Evolutionary conservation across 2,329 filamentous ascomycete species (phyloP).

Genomic region (Ophiostoma himal-ulmi): DNA sequence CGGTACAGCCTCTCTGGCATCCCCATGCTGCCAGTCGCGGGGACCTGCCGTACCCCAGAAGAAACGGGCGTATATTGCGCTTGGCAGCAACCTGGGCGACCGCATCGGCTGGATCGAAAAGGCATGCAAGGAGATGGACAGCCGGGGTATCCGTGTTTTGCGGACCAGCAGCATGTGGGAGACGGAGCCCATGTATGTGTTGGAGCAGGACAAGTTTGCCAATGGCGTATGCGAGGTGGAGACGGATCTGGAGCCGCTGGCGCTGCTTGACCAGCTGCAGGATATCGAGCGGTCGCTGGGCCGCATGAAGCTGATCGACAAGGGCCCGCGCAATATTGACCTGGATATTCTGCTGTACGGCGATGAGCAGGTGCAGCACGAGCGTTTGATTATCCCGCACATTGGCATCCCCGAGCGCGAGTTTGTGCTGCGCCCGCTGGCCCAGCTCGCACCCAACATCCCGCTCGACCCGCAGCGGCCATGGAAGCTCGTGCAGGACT

Average conservation of each 20-base stretch:
- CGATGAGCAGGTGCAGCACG: conserved; percentile 56
- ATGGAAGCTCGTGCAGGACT: conserved; percentile 56
- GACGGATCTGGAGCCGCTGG: conserved; percentile 67
- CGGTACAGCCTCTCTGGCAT: not conserved
- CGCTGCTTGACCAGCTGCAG: conserved; percentile 75
- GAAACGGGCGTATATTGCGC: conserved; percentile 67
- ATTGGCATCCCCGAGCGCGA: conserved; percentile 80
- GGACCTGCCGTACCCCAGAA: conserved; percentile 4
- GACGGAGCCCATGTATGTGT: conserved; percentile 93
- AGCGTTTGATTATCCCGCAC: conserved; percentile 79
- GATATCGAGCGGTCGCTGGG: conserved; percentile 75
- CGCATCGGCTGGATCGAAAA: conserved; percentile 77
- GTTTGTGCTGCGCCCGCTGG: conserved; percentile 84
- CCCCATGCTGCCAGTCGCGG: conserved; percentile 22
- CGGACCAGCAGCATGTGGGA: conserved; percentile 88
- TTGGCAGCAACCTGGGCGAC: conserved; percentile 90
- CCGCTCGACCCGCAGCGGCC: conserved; percentile 49
- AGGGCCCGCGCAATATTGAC: conserved; percentile 91
- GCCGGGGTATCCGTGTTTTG: conserved; percentile 63
- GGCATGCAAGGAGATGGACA: conserved; percentile 73
- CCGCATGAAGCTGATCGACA: conserved; percentile 78
- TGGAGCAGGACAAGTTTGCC: conserved; percentile 79
- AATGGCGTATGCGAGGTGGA: conserved; percentile 91
- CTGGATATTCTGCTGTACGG: conserved; percentile 86
- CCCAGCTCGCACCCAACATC: conserved; percentile 52